phyloP scores from a whole-genome alignment of 2,329 filamentous ascomycete genomes.

The Aspergillus japonicus region DNA sequence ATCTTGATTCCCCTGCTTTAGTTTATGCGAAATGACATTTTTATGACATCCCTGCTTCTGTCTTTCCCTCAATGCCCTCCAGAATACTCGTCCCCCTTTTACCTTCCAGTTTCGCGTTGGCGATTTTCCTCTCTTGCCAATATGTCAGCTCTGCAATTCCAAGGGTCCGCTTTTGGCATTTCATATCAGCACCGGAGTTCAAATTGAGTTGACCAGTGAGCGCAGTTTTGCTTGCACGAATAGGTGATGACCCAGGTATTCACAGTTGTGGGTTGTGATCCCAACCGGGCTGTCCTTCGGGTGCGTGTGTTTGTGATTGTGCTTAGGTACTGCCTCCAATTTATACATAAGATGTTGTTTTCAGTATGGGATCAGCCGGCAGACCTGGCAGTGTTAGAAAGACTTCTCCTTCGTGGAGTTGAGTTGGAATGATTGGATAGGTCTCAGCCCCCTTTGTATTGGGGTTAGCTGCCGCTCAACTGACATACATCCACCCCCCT shows the following conservation, averaged over 20 bases:
- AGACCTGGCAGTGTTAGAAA: neutral
- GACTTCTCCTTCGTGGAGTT: neutral
- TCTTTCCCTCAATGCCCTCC: neutral
- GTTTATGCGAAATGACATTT: conserved; percentile 25
- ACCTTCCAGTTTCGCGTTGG: conserved; percentile 5
- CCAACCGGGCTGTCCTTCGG: neutral
- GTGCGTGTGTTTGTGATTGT: neutral
- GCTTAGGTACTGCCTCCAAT: neutral
- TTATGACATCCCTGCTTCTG: conserved; percentile 17
- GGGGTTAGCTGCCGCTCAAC: neutral
- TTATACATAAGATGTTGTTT: neutral
- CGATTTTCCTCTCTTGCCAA: neutral
- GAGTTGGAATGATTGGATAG: neutral
- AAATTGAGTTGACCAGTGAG: neutral
- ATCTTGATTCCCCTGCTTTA: conserved; percentile 11
- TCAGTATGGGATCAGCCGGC: neutral
- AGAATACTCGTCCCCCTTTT: neutral
- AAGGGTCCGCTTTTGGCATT: neutral
- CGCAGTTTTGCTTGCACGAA: neutral
- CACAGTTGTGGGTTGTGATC: neutral
- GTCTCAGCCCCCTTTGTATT: neutral
- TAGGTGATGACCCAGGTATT: neutral
- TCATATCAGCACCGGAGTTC: neutral
- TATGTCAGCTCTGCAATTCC: neutral
- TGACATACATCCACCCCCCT: neutral